Base-by-base conservation (phyloP, 495 filamentous ascomycete genomes). In the Xylaria curta region DNA sequence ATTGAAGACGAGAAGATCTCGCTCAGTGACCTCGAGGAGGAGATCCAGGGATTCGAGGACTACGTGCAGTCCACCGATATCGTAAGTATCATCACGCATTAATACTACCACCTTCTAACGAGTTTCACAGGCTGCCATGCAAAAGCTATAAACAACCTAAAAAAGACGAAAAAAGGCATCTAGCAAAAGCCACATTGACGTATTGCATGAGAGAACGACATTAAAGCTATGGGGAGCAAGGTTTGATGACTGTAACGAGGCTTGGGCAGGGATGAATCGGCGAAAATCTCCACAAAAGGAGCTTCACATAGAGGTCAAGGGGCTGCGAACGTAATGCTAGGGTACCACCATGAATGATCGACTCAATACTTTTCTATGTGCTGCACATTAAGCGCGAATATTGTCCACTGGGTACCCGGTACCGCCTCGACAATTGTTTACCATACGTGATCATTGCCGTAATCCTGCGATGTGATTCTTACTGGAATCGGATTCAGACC, bases 1-100 rank as follows among this genome's bases (percentile, higher is more conserved):
- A 87, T 98, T 74, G 96, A 98, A 87, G 96, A 99, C 80, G 96
- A 98, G 68, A 98, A 98, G 88, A 81, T 99, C 79, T 94, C 93
- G 68, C 81, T 92, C 71, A 90, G 93, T 69, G 95, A 98, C 62
- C 90, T 99, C 78, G 91, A 98, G 88, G 87, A 89, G 73, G 77
- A 92, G 84, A 97, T 98, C 79, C 49, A 75, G 49, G 92, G 87
- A 72, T 91, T 94, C 77, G 96, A 99, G 88, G 96, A 98, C 84
- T 92, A 94, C 78, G 96, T 99, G 81, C 96, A 99, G 89, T 97
- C 94, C 76, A 91, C 91, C 76, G 96, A 99, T 84, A 81, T 97
- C 81, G 92, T 91, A 85, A 85, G 87, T 82, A 58, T 51, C 40
- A 59, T 58, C 66, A n/a, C 40, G 3, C 38, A 28, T 8, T 19